Base-by-base conservation (phyloP, 495 filamentous ascomycete species). In the Podospora bellae-mahoneyi region DNA sequence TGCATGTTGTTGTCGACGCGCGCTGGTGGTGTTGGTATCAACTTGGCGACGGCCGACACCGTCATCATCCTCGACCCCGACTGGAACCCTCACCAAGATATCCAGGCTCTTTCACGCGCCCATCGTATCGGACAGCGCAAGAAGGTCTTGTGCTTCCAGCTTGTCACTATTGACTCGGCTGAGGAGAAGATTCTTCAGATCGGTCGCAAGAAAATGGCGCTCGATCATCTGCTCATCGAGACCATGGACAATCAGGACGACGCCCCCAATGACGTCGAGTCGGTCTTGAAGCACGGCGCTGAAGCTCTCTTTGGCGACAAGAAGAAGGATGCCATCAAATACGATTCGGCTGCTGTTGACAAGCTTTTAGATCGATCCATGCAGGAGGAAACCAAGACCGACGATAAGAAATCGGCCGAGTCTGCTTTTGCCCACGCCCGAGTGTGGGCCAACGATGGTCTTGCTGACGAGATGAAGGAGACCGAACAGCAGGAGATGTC, bases 1-100 rank as follows among this genome's bases (percentile, higher is more conserved):
- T 92, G 89, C 0, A 97, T 99, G 78, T 79, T 98, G 23, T 84
- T 99, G 0, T 97, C 93, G 0, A 99, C 95, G 18, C 89, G 95
- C 68, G 93, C 95, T 5, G 95, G 95, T 53, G 95, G 95, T 62
- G 94, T 98, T 2, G 95, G 95, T 18, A 99, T 99, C 81, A 99
- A 99, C 73, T 86, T 99, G 60, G 95, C 96, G 0, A 96, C 92
- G 32, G 95, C 95, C 3, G 95, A 99, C 73, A 99, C 96, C 0
- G 95, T 99, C 69, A 97, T 99, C 64, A 97, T 99, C 61, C 88
- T 97, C 71, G 95, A 99, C 74, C 96, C 95, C 0, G 95, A 99
- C 73, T 98, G 97, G 81, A 99, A 99, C 71, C 95, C 95, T 0
- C 95, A 98, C 72, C 95, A 98, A 76, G 95, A 99, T 74, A 92